Evolutionary conservation across 2,329 filamentous ascomycete species (phyloP).

Genomic region (Microcyclosporella mali): DNA sequence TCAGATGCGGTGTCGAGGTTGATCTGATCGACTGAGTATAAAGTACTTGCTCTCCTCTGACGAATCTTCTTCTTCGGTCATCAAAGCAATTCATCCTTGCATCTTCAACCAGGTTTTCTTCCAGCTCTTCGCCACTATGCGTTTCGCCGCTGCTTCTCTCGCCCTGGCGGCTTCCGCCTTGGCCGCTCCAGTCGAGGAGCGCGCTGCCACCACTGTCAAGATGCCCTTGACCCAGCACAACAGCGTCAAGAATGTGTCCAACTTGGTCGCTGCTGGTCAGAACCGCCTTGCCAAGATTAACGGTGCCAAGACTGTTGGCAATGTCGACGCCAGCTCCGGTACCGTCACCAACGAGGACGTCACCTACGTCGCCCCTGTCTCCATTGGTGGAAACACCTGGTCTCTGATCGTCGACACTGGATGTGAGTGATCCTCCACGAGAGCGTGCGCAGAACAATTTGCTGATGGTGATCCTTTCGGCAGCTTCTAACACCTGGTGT

Average conservation of each 20-base stretch:
- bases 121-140: too few species aligned
- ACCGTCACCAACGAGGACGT: conserved; percentile 17
- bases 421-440: conserved; percentile 5
- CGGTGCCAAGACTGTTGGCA: neutral
- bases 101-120: too few species aligned
- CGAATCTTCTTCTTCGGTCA: too few species aligned
- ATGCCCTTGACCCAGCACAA: conserved; percentile 10
- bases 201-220: too few species aligned
- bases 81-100: too few species aligned
- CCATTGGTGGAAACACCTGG: conserved; percentile 14
- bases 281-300: conserved; percentile 12
- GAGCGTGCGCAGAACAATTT: neutral
- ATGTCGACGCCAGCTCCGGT: conserved; percentile 12
- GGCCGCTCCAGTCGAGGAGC: too few species aligned
- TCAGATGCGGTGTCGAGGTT: too few species aligned
- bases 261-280: conserved; percentile 12
- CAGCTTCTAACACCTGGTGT: conserved; percentile 20
- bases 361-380: conserved; percentile 15
- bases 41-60: too few species aligned
- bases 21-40: too few species aligned
- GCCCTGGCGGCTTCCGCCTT: too few species aligned
- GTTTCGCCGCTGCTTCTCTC: too few species aligned
- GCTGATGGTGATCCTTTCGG: conserved; percentile 5
- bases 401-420: conserved; percentile 18
- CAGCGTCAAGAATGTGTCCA: conserved; percentile 11